Evolutionary conservation across 495 filamentous ascomycete genomes (phyloP), one percentile per base, ranked within the genome.

Genomic region (Penicillium malachiteum): DNA sequence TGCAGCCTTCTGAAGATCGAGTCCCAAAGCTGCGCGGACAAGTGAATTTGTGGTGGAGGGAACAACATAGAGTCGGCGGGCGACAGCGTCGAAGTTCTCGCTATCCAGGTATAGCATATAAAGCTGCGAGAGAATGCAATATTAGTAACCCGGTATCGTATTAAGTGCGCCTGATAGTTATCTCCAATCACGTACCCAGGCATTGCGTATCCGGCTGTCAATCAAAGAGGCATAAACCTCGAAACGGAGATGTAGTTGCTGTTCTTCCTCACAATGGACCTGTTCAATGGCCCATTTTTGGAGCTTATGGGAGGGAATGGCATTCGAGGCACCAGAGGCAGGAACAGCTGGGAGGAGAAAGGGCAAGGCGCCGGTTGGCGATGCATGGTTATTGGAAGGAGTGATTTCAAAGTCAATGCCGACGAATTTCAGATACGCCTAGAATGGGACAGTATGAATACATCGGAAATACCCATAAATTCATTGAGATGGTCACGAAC

Each of bases 381-480:
- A 96, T 39, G 94, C 91, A 71, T 97, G 94, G 70, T 97, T 97
- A 57, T 83, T 96, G 14, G 92, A 94, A 9, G 89, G 71, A 12
- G 85, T 72, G n/a, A 85, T 75, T 47, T 75, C 72, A 65, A 89
- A 89, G n/a, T 84, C 68, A 39, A 96, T 78, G 16, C 79, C 79
- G 54, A 81, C 76, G 63, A 97, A 87, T 64, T 84, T 90, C 52
- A 98, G 78, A 72, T 92, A 96, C 50, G 91, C 84, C 92, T 97
- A 69, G 26, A 50, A 35, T 13, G 31, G 54, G 17, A 38, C 12
- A 17, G 17, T 40, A 57, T 45, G 38, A 53, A 44, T 56, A 53
- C 14, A 17, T 6, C 5, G 12, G 11, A 40, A 11, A 55, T 17
- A 9, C 13, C 7, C 16, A 12, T 2, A 30, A 13, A 12, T 13